Percentiles rank a stretch among this genome's conserved stretches.
These are phyloP conservation scores for Pochonia chlamydosporia DNA, from an alignment of 2,329 filamentous ascomycete species.

Conservation along the genomic window DNA sequence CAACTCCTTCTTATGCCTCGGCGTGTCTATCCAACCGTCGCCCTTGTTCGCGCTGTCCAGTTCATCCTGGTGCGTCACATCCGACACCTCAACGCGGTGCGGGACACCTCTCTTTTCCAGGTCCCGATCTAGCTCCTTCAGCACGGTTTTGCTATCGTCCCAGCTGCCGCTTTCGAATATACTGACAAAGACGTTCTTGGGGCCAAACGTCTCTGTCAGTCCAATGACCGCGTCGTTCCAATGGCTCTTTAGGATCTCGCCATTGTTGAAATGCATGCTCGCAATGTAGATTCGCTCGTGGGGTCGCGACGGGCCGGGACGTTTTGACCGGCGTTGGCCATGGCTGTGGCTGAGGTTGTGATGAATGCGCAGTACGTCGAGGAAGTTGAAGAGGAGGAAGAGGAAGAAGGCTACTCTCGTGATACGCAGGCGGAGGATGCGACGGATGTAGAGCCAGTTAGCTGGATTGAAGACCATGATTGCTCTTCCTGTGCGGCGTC, in stretches of 20 bases:
- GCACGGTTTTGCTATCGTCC: slow-evolving; percentile 59
- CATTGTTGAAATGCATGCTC: slow-evolving; percentile 64
- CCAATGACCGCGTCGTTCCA: slow-evolving; percentile 58
- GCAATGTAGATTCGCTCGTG: slow-evolving; percentile 57
- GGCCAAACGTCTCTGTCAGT: slow-evolving; percentile 50
- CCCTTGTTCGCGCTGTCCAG: slow-evolving; percentile 35
- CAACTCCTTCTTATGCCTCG: slow-evolving; percentile 46
- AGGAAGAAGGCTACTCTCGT: slow-evolving; percentile 28
- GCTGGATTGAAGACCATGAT: slow-evolving; percentile 22
- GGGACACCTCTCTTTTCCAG: slow-evolving; percentile 47
- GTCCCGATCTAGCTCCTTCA: slow-evolving; percentile 49
- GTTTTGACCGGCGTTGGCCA: slow-evolving; percentile 12
- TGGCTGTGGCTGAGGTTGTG: slow-evolving; percentile 24
- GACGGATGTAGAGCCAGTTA: slow-evolving; percentile 29
- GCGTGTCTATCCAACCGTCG: slow-evolving; percentile 60
- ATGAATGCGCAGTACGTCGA: slow-evolving; percentile 34
- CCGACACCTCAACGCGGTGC: slow-evolving; percentile 51
- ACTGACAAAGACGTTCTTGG: slow-evolving; percentile 61
- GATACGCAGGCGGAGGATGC: slow-evolving; percentile 29
- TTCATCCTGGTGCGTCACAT: slow-evolving; percentile 53
- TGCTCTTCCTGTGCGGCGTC: not conserved
- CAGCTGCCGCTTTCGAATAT: slow-evolving; percentile 65
- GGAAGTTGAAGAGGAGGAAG: slow-evolving; percentile 28
- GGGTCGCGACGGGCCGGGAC: slow-evolving; percentile 15
- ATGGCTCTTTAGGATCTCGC: slow-evolving; percentile 49